Percentiles rank a stretch among this genome's conserved stretches.
phyloP scores from a whole-genome alignment of 225 moss, liverwort and hornwort species.

The Physcomitrellopsis africana region DNA sequence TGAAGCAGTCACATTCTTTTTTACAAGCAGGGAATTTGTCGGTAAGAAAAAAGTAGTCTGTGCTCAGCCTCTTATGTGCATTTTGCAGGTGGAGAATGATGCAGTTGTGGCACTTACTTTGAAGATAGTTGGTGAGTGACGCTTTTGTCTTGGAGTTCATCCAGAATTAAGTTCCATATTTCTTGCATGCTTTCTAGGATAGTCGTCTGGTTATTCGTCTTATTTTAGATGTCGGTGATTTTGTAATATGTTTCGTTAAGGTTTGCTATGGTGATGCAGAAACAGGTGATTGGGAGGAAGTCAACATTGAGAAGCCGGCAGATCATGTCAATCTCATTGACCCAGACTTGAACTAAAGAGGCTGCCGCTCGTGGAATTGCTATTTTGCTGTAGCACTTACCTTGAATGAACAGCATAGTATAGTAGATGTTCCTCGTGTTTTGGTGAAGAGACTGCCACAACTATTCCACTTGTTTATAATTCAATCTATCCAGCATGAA shows the following conservation, averaged over 20 bases:
- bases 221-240: slow-evolving; percentile 6
- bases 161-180: neutral
- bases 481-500: too few species aligned
- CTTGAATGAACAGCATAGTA: too few species aligned
- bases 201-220: slow-evolving; percentile 10
- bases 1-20: neutral
- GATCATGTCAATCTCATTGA: slow-evolving; percentile 67
- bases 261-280: slow-evolving; percentile 35
- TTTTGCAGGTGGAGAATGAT: slow-evolving; percentile 65
- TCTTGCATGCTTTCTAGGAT: neutral
- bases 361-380: slow-evolving; percentile 31
- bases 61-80: slow-evolving; percentile 18
- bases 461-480: too few species aligned
- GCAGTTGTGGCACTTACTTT: slow-evolving; percentile 67
- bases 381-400: too few species aligned
- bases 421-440: too few species aligned
- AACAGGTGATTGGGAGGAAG: slow-evolving; percentile 68
- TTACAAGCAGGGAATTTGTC: neutral
- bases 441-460: too few species aligned
- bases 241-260: neutral
- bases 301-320: slow-evolving; percentile 59
- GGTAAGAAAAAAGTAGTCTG: slow-evolving; percentile 12
- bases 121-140: slow-evolving; percentile 50
- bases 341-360: slow-evolving; percentile 50
- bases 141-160: neutral